Conservation (phyloP, 108 stramenopile genomes). For the Cyclostephanos tholiformis region DNA sequence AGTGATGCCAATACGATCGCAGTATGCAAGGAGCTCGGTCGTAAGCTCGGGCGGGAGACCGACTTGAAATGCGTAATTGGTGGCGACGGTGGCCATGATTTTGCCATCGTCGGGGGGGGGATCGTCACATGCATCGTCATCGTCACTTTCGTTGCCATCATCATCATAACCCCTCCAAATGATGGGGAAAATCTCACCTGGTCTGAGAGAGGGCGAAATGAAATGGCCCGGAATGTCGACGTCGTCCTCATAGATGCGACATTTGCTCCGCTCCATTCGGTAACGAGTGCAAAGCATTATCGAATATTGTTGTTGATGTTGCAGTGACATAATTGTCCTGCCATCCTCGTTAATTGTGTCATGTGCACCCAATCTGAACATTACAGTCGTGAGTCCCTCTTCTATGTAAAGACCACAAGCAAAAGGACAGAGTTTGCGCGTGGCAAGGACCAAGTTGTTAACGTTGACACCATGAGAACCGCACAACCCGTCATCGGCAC, state of each 20-base stretch:
- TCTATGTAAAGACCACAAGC: conserved; percentile 44
- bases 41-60: conserved; percentile 57
- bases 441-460: conserved; percentile 15
- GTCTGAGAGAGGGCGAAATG: conserved; percentile 36
- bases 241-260: conserved; percentile 25
- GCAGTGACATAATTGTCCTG: conserved; percentile 6
- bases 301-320: not conserved
- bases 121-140: not conserved
- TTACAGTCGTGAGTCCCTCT: conserved; percentile 20
- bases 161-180: conserved; percentile 44
- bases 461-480: conserved; percentile 15
- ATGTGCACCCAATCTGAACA: not conserved
- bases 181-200: conserved; percentile 58
- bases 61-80: conserved; percentile 46
- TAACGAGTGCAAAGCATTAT: conserved; percentile 32
- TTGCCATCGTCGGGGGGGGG: not conserved
- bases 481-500: conserved; percentile 31
- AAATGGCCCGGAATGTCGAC: conserved; percentile 32
- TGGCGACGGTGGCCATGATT: not conserved
- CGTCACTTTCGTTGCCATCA: not conserved
- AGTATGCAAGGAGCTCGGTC: conserved; percentile 40
- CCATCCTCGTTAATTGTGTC: conserved; percentile 7
- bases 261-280: conserved; percentile 30
- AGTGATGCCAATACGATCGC: conserved; percentile 43
- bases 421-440: conserved; percentile 28